phyloP scores from a whole-genome alignment of 495 filamentous ascomycete genomes.

The Daldinia vernicosa region DNA sequence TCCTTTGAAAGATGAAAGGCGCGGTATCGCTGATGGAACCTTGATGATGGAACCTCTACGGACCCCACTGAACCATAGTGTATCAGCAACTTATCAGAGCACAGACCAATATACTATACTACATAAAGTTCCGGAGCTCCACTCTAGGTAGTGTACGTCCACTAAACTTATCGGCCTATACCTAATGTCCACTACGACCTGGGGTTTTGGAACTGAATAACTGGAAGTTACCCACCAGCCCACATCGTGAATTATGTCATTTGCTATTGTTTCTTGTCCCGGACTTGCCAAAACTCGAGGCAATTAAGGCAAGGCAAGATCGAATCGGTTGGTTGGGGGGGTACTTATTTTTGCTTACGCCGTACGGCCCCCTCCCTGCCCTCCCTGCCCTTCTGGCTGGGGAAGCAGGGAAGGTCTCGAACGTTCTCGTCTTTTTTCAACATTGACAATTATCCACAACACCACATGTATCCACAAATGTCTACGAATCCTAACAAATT shows the following conservation, averaged over 20 bases:
- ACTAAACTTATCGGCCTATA: no score
- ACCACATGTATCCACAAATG: conserved; percentile 1
- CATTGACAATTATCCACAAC: background rate
- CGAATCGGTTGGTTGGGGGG: background rate
- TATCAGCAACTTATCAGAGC: background rate
- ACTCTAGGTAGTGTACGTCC: no score
- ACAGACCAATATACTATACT: no score
- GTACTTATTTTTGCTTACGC: background rate
- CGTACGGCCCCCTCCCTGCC: background rate
- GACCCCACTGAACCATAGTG: background rate
- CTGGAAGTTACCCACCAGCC: conserved; percentile 10
- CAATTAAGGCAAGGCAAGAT: background rate
- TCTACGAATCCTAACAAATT: background rate
- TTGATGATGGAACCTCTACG: background rate
- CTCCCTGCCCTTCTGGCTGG: background rate
- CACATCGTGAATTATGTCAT: conserved; percentile 33
- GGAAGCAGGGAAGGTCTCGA: background rate
- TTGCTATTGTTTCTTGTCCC: background rate
- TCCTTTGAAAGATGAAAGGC: conserved; percentile 3
- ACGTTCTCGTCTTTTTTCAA: conserved; percentile 1
- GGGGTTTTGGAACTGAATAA: no score
- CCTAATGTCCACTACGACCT: no score
- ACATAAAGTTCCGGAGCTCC: no score
- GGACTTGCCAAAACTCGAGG: background rate
- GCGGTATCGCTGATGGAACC: conserved; percentile 3